Conservation (phyloP, 1,284 basidiomycete species). For the Naganishia sp. region DNA sequence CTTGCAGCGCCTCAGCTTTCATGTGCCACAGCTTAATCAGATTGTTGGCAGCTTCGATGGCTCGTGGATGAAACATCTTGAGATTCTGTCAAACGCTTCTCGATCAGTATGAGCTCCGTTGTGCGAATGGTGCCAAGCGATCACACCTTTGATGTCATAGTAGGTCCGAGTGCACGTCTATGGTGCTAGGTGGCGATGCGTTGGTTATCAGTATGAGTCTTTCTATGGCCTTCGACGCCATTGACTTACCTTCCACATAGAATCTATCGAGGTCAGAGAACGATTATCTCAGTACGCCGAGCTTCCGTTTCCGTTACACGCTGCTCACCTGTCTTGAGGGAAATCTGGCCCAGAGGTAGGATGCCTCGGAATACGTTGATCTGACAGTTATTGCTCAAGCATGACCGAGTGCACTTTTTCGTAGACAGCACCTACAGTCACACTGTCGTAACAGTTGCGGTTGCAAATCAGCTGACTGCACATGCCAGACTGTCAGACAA, state of each 20-base stretch:
- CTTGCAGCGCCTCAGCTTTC: constrained; percentile 30
- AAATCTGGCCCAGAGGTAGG: constrained; percentile 38
- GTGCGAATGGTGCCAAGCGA: neutral
- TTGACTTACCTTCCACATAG: constrained; percentile 22
- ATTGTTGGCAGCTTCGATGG: constrained; percentile 35
- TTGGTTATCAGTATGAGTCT: too few species aligned
- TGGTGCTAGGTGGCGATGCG: constrained; percentile 35
- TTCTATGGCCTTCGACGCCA: too few species aligned
- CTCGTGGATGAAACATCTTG: constrained; percentile 37
- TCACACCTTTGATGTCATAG: constrained; percentile 40
- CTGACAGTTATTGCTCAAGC: neutral
- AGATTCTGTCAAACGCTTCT: constrained; percentile 34
- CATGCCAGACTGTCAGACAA: neutral
- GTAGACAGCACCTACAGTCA: constrained; percentile 1
- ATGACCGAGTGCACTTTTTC: neutral
- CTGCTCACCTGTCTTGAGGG: constrained; percentile 36
- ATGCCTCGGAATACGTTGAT: constrained; percentile 37
- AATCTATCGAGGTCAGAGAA: constrained; percentile 2
- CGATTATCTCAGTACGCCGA: neutral
- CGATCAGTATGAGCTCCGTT: neutral
- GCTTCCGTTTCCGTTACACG: constrained; percentile 2
- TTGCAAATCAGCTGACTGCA: too few species aligned
- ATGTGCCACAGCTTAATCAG: constrained; percentile 37
- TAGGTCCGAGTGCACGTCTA: constrained; percentile 38
- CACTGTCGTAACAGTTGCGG: neutral